A percentile compares a stretch with the other conserved stretches of the same genome.
phyloP scores from a whole-genome alignment of 2,329 filamentous ascomycete genomes.

The Fusarium succisae region DNA sequence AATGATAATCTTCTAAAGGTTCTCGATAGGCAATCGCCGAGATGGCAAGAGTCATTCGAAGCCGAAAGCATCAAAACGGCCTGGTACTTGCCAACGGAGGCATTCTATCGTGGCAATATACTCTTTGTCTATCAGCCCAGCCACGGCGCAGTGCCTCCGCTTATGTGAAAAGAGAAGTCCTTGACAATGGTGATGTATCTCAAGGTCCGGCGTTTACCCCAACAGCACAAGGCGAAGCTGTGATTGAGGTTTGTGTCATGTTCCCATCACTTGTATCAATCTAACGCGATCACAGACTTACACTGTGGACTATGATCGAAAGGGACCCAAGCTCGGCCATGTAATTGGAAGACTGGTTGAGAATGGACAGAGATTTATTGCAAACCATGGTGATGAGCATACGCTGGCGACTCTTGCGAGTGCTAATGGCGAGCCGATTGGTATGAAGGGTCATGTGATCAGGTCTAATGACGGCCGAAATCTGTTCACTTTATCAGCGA shows the following conservation, averaged over 20 bases:
- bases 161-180: constrained; percentile 14
- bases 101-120: constrained; percentile 71
- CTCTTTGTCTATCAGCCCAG: constrained; percentile 62
- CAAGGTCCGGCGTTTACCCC: constrained; percentile 26
- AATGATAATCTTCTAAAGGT: constrained; percentile 38
- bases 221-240: constrained; percentile 34
- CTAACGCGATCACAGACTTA: constrained; percentile 37
- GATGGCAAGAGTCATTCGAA: constrained; percentile 63
- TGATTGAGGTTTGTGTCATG: constrained; percentile 34
- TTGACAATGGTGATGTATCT: background rate
- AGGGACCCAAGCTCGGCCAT: constrained; percentile 26
- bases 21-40: constrained; percentile 55
- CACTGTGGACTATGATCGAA: constrained; percentile 44
- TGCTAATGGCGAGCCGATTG: constrained; percentile 28
- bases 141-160: constrained; percentile 41
- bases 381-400: constrained; percentile 39
- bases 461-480: background rate
- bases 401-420: constrained; percentile 32
- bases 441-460: background rate
- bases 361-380: constrained; percentile 40
- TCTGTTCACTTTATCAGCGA: background rate
- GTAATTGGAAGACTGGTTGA: constrained; percentile 34
- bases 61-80: constrained; percentile 57
- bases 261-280: fast-evolving
- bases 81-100: constrained; percentile 74